Evolutionary conservation across 108 stramenopile genomes (phyloP), one percentile per base, ranked within the genome.

Genomic region (Tribonema minus): DNA sequence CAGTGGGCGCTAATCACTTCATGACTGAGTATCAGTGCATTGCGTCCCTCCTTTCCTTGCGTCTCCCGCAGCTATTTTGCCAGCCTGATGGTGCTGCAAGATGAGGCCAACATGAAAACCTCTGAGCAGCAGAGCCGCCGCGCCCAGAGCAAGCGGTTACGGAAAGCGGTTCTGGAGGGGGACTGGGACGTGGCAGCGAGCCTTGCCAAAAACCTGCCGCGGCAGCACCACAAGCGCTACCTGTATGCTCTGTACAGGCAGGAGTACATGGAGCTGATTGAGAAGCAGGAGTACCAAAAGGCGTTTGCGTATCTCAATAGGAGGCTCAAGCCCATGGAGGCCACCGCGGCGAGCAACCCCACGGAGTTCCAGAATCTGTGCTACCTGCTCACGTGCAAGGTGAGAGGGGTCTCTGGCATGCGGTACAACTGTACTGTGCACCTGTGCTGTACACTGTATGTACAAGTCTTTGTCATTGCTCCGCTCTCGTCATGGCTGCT

Each of bases 341-440:
- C 27, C 69, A 76, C 68, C 3, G 74, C 73, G 32, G 81, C 75
- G 6, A 58, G 67, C 0, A 69, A 61, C 6, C 68, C 75, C 28
- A 82, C 63, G 59, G 81, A 82, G 68, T 82, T 82, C 73, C 73
- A 65, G 0, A 76, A 82, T 64, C 81, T 82, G 3, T 82, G 81
- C 78, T 82, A 82, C 79, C 72, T 82, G 27, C 79, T 82, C 20
- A 82, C 81, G 20, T 82, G 81, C 80, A 82, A 82, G 67, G 61
- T 62, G 61, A 54, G 46, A 9, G 20, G n/a, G n/a, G n/a, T n/a
- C n/a, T n/a, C n/a, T n/a, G n/a, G n/a, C n/a, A n/a, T n/a, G n/a
- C n/a, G n/a, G n/a, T n/a, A n/a, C n/a, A n/a, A n/a, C n/a, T n/a
- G n/a, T n/a, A n/a, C n/a, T n/a, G n/a, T n/a, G n/a, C n/a, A n/a